These are phyloP conservation scores for Elaeis guineensis DNA, from an alignment of 176 grass and related monocot genomes.

Conservation along the genomic window DNA sequence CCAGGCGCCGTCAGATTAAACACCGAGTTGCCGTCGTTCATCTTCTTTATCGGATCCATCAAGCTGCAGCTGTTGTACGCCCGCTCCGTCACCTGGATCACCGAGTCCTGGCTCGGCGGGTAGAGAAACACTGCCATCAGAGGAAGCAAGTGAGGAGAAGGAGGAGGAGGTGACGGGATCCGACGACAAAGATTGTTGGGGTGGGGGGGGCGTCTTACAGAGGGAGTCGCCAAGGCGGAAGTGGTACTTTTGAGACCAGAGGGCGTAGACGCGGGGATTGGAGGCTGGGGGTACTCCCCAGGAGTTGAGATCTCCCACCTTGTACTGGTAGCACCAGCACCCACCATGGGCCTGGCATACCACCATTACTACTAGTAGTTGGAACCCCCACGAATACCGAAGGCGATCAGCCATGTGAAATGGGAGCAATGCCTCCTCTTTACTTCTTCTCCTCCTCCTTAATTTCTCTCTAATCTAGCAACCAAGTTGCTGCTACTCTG, in stretches of 20 bases:
- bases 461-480: no score
- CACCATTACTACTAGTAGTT: no score
- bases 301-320: constrained; percentile 69
- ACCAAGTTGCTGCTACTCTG: no score
- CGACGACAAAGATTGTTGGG: neutral
- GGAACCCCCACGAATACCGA: no score
- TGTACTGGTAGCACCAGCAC: constrained; percentile 48
- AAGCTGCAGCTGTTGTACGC: constrained; percentile 54
- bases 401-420: no score
- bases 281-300: constrained; percentile 56
- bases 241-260: constrained; percentile 38
- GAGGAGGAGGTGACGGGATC: no score
- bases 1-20: constrained; percentile 77
- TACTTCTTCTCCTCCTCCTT: no score
- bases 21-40: constrained; percentile 72
- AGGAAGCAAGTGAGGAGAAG: neutral
- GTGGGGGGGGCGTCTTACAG: constrained; percentile 24
- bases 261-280: constrained; percentile 49
- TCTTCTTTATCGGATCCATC: constrained; percentile 30
- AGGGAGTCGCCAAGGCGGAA: constrained; percentile 69
- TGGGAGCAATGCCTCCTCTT: no score
- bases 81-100: constrained; percentile 43
- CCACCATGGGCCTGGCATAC: neutral
- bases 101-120: constrained; percentile 50
- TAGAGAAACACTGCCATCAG: constrained; percentile 61